Evolutionary conservation across 768 basidiomycete species (phyloP), one percentile per base, ranked within the genome.

Genomic region (Lactarius deliciosus): DNA sequence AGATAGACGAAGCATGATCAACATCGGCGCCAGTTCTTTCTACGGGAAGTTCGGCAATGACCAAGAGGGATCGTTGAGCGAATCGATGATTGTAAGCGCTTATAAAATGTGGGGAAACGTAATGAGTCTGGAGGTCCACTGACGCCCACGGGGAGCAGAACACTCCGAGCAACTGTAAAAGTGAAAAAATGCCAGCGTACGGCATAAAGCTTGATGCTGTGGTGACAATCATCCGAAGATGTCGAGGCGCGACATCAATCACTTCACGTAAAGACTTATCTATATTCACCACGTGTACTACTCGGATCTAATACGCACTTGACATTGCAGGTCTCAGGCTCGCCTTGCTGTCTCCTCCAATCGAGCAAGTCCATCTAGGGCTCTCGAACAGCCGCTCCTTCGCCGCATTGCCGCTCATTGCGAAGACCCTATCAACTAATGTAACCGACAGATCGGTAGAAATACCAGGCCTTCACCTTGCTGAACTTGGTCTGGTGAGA

Each of bases 391-490:
- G 38, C 61, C 61, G 40, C 57, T 43, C 66, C 50, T 63, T 63
- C 58, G 13, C 66, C 62, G 53, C 62, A 47, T 60, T 38, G 63
- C 66, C 63, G 66, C 62, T 38, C 57, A 54, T 30, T 40, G 45
- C 60, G 32, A 61, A 61, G 41, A 15, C 41, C 54, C 50, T 32
- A 59, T 20, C 20, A 50, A 4, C 64, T 57, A 15, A 40, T 64
- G 20, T 63, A 50, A 63, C 66, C 66, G 66, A 67, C 62, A 59
- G 66, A 67, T 67, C 66, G 66, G 66, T 67, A 55, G 22, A 58
- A 62, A 38, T 11, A 47, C 34, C 36, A 63, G 61, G 40, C 22
- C 43, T 66, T 45, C 25, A 45, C 66, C 53, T 64, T 67, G 60
- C 66, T 60, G 9, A 63, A 63, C 62, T 56, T 15, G 50, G 61